Evolutionary conservation across 2,329 filamentous ascomycete species (phyloP), one percentile per base, ranked within the genome.

Genomic region (Stachybotrys elegans): DNA sequence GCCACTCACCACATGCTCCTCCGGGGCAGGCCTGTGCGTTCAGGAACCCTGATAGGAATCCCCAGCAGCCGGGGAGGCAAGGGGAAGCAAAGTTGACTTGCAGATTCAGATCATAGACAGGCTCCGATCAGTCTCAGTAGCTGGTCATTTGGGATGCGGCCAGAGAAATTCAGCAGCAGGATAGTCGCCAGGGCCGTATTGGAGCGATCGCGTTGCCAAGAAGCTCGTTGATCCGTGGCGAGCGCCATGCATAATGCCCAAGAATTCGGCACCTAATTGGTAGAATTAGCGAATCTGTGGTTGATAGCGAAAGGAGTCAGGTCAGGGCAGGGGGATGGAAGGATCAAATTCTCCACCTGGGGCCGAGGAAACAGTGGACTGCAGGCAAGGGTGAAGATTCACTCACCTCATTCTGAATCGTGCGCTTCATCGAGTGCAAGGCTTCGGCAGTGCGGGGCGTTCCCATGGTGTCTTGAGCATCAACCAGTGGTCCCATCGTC

Each of bases 171-270:
- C 27, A 56, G 48, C 12, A 61, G 31, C 17, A 60, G 36, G 2
- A 55, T 51, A 14, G 49, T 54, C 2, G 57, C 58, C 2, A 61
- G 42, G 1, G 53, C 53, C 8, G 54, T 51, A 32, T 57, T 55
- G 8, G 58, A 57, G 9, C 51, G 51, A 17, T 58, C 52, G 4
- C 42, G 40, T 21, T 56, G 49, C 48, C 51, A 50, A 14, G 46
- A 41, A 5, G 41, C 29, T 3, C 48, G 40, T 22, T 43, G 46
- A 3, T 52, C 48, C 4, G 47, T 36, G 4, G 49, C 52, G 31
- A 60, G 43, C 4, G 55, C 51, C 49, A 53, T 54, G 12, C 52
- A 51, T 22, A 60, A 34, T 5, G 54, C 48, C 59, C 59, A 61
- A 1, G 56, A 49, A 25, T 53, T 56, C 2, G 59, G 58, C 2